Base-by-base conservation (phyloP, 345 rosid species). In the Aquilaria sinensis region DNA sequence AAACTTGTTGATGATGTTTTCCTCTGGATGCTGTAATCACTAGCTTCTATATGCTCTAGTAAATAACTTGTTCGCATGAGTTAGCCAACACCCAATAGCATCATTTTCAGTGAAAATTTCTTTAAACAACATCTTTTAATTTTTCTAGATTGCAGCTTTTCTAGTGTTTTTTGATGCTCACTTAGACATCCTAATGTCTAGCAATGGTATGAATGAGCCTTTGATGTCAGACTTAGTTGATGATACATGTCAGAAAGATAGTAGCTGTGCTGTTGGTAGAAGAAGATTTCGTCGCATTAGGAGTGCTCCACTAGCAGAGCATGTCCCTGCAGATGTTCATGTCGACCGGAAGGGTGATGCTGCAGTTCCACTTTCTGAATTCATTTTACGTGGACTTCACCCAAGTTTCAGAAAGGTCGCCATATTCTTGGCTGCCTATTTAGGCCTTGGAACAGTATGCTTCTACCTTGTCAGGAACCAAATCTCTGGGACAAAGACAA, bases 231-330 rank as follows among this genome's bases (percentile, higher is more conserved):
- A 77, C 14, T 57, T 46, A 14, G 53, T 51, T 9, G 73, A 71
- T 57, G 56, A 80, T 2, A 67, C 60, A 33, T 63, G 58, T 65
- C 77, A 64, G 55, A 71, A 54, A 29, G 67, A 16, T 15, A 64
- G 52, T 49, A 71, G 62, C 51, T 31, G 41, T 54, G 59, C 72
- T 49, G 72, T 74, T 5, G 64, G 64, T 57, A 78, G 68, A 69
- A 75, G 83, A 76, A 75, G 89, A 67, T 9, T 76, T 49, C 84
- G 87, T 47, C 90, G 83, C 51, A 64, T 70, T 74, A 81, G 60
- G 79, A 90, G 96, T 73, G 88, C 95, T 77, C 95, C 99, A 29
- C 72, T 75, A 5, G 73, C 82, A 10, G 90, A 85, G 16, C 65
- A 47, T n/a, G 12, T 51, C 66, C 70, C 67, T 57, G 59, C 60